phyloP scores from a whole-genome alignment of 176 grass and related monocot genomes.

The Aegilops bicornis region DNA sequence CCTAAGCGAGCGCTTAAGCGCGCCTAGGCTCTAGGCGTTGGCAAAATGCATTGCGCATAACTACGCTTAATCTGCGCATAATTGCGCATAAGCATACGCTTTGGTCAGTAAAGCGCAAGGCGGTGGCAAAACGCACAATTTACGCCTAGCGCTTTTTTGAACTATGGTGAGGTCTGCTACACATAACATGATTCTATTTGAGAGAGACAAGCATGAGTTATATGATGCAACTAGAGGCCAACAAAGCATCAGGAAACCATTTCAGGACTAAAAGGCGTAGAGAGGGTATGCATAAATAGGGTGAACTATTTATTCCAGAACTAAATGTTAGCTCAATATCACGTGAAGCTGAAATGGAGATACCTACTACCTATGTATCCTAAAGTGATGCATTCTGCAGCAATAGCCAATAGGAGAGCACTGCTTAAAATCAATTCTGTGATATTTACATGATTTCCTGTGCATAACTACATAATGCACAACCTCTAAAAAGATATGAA shows the following conservation, averaged over 20 bases:
- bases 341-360: background rate
- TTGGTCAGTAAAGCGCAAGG: too few relatives aligned
- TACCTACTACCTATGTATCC: background rate
- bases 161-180: background rate
- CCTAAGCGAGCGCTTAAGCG: too few relatives aligned
- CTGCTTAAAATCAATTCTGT: background rate
- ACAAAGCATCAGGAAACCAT: background rate
- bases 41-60: too few relatives aligned
- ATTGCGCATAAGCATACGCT: too few relatives aligned
- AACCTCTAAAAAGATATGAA: background rate
- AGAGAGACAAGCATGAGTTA: background rate
- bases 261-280: background rate
- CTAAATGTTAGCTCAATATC: background rate
- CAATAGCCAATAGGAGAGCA: background rate
- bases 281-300: background rate
- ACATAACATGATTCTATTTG: background rate
- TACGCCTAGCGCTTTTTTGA: too few relatives aligned
- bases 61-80: too few relatives aligned
- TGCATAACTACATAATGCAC: background rate
- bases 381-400: background rate
- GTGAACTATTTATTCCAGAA: conserved; percentile 14
- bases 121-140: too few relatives aligned
- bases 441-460: background rate
- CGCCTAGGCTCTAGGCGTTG: too few relatives aligned
- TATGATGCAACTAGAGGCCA: background rate